Evolutionary conservation across 83 land plant genomes (phyloP).

Genomic region (Diphasiastrum complanatum): DNA sequence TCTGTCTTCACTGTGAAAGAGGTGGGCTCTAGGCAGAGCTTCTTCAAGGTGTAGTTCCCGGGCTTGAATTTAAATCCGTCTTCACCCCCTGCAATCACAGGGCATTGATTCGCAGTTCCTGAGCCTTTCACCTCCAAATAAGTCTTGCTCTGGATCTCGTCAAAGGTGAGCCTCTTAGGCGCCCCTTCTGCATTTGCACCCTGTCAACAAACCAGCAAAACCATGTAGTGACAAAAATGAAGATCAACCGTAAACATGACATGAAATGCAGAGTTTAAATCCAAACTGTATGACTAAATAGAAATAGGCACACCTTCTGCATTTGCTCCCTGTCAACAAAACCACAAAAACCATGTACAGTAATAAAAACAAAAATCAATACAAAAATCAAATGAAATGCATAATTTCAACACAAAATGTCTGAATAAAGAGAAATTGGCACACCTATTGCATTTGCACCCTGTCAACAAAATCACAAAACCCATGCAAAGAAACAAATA

Average conservation of each 20-base stretch:
- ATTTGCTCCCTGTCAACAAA: not conserved
- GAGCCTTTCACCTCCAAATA: slow-evolving; percentile 39
- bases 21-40: slow-evolving; percentile 49
- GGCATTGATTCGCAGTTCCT: slow-evolving; percentile 43
- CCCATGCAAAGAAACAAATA: too few relatives aligned
- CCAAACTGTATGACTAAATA: not conserved
- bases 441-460: too few relatives aligned
- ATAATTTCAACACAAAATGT: not conserved
- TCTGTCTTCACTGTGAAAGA: slow-evolving; percentile 94
- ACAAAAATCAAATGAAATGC: not conserved
- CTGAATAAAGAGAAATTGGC: not conserved
- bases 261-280: not conserved
- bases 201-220: slow-evolving; percentile 22
- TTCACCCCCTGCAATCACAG: slow-evolving; percentile 17
- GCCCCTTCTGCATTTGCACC: slow-evolving; percentile 78
- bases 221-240: not conserved
- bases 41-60: slow-evolving; percentile 32
- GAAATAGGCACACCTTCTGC: not conserved
- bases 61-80: slow-evolving; percentile 30
- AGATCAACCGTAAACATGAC: not conserved
- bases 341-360: not conserved
- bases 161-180: slow-evolving; percentile 76
- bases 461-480: too few relatives aligned
- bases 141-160: slow-evolving; percentile 51
- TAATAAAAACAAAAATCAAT: not conserved